These are phyloP conservation scores for Omphalotus guepiniiformis DNA, from an alignment of 768 basidiomycete genomes.

Conservation along the genomic window DNA sequence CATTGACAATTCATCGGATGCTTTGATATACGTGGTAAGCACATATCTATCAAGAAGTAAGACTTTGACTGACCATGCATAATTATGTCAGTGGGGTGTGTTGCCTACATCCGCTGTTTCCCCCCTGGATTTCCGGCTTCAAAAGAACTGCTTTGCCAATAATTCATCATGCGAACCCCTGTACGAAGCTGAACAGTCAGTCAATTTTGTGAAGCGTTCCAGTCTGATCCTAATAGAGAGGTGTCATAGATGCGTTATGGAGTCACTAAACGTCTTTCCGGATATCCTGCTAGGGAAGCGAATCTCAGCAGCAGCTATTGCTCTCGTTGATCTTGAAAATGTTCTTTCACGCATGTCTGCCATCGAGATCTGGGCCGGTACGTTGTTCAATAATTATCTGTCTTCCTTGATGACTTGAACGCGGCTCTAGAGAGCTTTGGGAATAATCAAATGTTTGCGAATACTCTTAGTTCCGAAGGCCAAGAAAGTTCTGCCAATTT, in stretches of 20 bases:
- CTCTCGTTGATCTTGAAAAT: conserved; percentile 2
- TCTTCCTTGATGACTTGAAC: not conserved
- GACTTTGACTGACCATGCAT: not conserved
- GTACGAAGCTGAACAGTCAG: conserved; percentile 3
- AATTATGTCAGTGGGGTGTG: not conserved
- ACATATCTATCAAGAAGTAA: not conserved
- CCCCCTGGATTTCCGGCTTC: not conserved
- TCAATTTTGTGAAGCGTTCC: not conserved
- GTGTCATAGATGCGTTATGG: not conserved
- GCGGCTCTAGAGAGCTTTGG: not conserved
- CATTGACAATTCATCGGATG: not conserved
- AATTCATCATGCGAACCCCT: not conserved
- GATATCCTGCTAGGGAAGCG: not conserved
- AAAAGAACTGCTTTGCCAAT: not conserved
- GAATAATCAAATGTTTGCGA: not conserved
- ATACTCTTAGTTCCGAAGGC: not conserved
- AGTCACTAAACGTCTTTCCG: not conserved
- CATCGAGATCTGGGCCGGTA: conserved; percentile 4
- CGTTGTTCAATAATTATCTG: not conserved
- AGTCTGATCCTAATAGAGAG: not conserved
- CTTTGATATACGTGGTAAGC: not conserved
- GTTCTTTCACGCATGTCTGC: conserved; percentile 5
- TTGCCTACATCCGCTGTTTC: not conserved
- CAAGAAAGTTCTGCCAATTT: not conserved
- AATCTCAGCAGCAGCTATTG: not conserved